Evolutionary conservation across 192 early-diverging fungal genomes (phyloP).

Genomic region (Linnemannia zychae): DNA sequence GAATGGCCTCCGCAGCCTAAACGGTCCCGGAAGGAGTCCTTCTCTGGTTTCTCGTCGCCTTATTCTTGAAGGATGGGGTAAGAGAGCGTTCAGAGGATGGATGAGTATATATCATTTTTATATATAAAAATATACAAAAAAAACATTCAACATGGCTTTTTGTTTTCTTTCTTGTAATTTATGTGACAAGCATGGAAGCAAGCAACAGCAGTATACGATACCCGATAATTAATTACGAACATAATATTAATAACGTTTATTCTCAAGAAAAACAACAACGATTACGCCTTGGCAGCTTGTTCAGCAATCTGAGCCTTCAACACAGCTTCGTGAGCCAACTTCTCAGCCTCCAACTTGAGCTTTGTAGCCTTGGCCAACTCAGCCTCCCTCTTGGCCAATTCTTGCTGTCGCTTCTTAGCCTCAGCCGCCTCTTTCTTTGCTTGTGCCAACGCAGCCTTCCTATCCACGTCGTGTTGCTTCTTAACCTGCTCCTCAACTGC

Average conservation of each 20-base stretch:
- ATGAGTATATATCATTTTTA: too few species aligned
- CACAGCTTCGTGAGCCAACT: constrained; percentile 5
- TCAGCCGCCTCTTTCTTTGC: constrained; percentile 17
- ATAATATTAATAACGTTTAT: too few species aligned
- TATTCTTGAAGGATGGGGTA: neutral
- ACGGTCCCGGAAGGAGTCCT: constrained; percentile 14
- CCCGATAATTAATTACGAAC: too few species aligned
- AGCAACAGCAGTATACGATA: too few species aligned
- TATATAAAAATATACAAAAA: too few species aligned
- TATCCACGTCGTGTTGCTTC: constrained; percentile 14
- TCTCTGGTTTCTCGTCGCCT: constrained; percentile 3
- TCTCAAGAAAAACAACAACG: neutral
- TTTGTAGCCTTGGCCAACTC: constrained; percentile 15
- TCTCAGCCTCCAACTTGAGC: constrained; percentile 13
- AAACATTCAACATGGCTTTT: too few species aligned
- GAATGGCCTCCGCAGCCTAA: constrained; percentile 35
- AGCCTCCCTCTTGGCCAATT: constrained; percentile 12
- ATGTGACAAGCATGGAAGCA: too few species aligned
- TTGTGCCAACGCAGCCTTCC: neutral
- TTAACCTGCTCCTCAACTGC: neutral
- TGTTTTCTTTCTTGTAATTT: too few species aligned
- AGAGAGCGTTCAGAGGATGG: neutral
- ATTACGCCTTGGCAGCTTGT: neutral
- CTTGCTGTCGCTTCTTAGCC: constrained; percentile 19
- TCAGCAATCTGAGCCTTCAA: constrained; percentile 11